Percentiles rank a stretch among this genome's conserved stretches.
These are phyloP conservation scores for Lactifluus volemus DNA, from an alignment of 768 basidiomycete genomes.

Conservation along the genomic window DNA sequence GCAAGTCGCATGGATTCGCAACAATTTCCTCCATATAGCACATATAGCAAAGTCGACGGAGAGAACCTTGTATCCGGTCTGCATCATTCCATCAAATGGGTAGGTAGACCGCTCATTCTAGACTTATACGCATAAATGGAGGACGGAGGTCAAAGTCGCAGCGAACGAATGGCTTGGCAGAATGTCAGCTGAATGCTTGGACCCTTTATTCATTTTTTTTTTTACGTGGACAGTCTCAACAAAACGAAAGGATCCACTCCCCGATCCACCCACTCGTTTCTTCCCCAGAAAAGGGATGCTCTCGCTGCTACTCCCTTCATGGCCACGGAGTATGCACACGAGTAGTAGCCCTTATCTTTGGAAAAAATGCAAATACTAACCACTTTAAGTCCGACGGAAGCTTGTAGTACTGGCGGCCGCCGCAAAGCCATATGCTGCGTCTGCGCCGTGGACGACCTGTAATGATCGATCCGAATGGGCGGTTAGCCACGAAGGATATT, in stretches of 20 bases:
- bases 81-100: conserved; percentile 22
- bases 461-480: conserved; percentile 56
- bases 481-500: conserved; percentile 27
- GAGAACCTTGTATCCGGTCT: conserved; percentile 36
- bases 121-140: conserved; percentile 35
- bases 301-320: conserved; percentile 35
- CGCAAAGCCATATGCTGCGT: conserved; percentile 49
- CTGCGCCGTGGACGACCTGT: conserved; percentile 53
- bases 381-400: conserved; percentile 43
- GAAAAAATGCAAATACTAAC: not conserved
- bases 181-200: conserved; percentile 30
- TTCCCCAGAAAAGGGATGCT: conserved; percentile 40
- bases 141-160: conserved; percentile 40
- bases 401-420: conserved; percentile 43
- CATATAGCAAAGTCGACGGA: conserved; percentile 35
- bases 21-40: conserved; percentile 75
- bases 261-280: conserved; percentile 51
- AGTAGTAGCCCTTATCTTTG: not conserved
- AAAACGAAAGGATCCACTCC: conserved; percentile 31
- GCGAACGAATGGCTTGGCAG: conserved; percentile 37
- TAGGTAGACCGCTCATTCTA: conserved; percentile 32
- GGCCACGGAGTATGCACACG: conserved; percentile 35
- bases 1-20: conserved; percentile 87
- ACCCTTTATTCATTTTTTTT: not conserved
- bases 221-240: not conserved